Base-by-base conservation (phyloP, 805 yeast genomes). In the Sungouiella thailandica region DNA sequence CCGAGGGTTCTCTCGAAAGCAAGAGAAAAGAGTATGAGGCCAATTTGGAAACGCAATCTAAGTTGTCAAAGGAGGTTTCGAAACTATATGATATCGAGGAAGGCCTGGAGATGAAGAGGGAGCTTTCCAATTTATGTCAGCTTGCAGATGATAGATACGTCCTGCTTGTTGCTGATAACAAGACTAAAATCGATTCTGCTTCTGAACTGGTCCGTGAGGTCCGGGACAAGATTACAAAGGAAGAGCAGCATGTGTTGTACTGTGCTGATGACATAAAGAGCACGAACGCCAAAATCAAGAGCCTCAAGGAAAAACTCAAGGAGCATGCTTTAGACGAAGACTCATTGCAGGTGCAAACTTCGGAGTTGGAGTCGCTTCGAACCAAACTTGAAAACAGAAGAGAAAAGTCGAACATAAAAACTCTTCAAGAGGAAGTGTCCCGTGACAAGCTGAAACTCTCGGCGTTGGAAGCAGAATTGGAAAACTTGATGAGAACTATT, bases 1-100 rank as follows among this genome's bases (percentile, higher is more conserved):
- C 32, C 13, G 51, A 47, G 17, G 94, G 90, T 4, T 69, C 74
- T 31, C 55, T 80, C 28, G 62, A 64, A 32, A 72, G 72, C 1
- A 69, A 65, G 35, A 65, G 65, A 36, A 46, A 45, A 1, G 58
- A 53, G 22, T 67, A 66, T 42, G 39, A 47, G n/a, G 32, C 29
- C 10, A 47, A 54, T 34, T 14, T 39, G 15, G 23, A 28, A 23
- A 29, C 40, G 23, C 32, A 47, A 17, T 32, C 35, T 9, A 29
- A 7, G 22, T 19, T 19, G 22, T 19, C 22, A 9, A 19, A 19
- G 33, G 17, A 35, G 31, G 19, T 16, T 34, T 23, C 13, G 46
- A 32, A 34, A 8, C 48, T 1, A 29, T 51, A 35, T 41, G 59
- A 36, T 50, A 65, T 30, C 47, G 15, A 19, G 7, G 22, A 19